phyloP scores from a whole-genome alignment of 1,284 basidiomycete species.

The Hypsizygus ulmarius region DNA sequence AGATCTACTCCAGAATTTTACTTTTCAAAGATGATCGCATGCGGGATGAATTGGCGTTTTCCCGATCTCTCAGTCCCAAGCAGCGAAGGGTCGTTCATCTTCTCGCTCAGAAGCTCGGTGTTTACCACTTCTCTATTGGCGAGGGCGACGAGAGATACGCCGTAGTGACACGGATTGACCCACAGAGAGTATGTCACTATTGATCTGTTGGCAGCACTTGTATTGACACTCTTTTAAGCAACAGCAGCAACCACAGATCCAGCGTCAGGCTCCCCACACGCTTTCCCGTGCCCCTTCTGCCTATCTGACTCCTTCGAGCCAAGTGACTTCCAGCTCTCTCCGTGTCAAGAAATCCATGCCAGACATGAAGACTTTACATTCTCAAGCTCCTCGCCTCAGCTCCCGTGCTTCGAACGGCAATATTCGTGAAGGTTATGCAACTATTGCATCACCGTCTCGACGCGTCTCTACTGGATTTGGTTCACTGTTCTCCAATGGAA shows the following conservation, averaged over 20 bases:
- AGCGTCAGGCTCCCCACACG: constrained; percentile 51
- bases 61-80: constrained; percentile 77
- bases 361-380: constrained; percentile 82
- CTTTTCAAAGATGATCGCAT: constrained; percentile 98
- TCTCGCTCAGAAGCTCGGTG: constrained; percentile 92
- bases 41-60: constrained; percentile 97
- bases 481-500: constrained; percentile 60
- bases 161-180: constrained; percentile 86
- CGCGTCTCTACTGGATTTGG: constrained; percentile 69
- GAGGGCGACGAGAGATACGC: constrained; percentile 92
- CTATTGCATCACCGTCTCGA: constrained; percentile 77
- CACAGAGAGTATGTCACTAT: constrained; percentile 57
- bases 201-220: not conserved
- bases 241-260: constrained; percentile 35
- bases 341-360: constrained; percentile 97
- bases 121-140: constrained; percentile 93
- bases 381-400: constrained; percentile 75
- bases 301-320: constrained; percentile 58
- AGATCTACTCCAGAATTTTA: constrained; percentile 95
- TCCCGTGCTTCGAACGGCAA: constrained; percentile 88
- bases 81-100: constrained; percentile 94
- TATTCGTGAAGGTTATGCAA: constrained; percentile 88
- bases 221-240: constrained; percentile 14
- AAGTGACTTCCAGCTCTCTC: constrained; percentile 53
- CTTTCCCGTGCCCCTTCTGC: constrained; percentile 73